phyloP scores from a whole-genome alignment of 2,329 filamentous ascomycete genomes.

The Apiospora sp. region DNA sequence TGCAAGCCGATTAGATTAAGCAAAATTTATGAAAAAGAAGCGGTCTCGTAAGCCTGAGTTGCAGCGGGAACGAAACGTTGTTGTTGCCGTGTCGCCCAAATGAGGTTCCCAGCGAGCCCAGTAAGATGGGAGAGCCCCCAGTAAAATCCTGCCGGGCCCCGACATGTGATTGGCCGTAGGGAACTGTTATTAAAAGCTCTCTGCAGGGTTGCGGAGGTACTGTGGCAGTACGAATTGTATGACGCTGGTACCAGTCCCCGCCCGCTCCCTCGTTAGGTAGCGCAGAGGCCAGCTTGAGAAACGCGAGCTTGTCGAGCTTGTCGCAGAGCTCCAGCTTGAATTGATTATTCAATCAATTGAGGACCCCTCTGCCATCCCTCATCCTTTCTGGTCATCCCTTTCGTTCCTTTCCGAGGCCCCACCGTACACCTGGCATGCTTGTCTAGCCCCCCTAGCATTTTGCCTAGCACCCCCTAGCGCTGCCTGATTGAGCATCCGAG shows the following conservation, averaged over 20 bases:
- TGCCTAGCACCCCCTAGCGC: neutral
- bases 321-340: no score
- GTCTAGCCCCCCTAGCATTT: neutral
- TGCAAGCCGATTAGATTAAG: neutral
- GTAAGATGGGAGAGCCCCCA: neutral
- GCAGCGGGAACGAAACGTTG: neutral
- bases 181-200: neutral
- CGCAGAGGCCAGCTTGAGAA: neutral
- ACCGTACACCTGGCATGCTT: slow-evolving; percentile 15
- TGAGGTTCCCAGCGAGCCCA: neutral
- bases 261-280: neutral
- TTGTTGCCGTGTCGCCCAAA: slow-evolving; percentile 6
- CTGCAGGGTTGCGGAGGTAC: neutral
- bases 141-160: neutral
- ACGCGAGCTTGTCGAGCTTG: no score
- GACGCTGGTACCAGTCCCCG: neutral
- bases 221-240: neutral
- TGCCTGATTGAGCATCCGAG: neutral
- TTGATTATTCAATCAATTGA: no score
- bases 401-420: neutral
- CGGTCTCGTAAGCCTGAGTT: neutral
- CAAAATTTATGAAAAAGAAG: slow-evolving; percentile 14
- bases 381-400: neutral
- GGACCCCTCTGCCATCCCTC: neutral
- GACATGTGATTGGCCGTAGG: neutral